Evolutionary conservation across 2,329 filamentous ascomycete genomes (phyloP).

Genomic region (Aspergillus jensenii): DNA sequence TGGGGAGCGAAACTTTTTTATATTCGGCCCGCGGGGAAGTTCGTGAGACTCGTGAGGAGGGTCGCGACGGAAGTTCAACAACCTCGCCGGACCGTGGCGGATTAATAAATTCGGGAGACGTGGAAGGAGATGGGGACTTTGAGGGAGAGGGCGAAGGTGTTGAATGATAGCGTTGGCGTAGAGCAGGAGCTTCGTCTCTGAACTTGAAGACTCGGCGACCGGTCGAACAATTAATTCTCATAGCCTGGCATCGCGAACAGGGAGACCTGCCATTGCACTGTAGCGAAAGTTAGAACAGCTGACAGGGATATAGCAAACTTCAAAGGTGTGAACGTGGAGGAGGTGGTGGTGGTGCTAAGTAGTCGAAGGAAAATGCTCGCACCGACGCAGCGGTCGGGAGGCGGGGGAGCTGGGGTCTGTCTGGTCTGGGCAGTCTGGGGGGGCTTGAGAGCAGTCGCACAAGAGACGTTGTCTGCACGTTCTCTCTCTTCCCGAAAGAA

Average conservation of each 20-base stretch:
- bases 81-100: not conserved
- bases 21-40: not conserved
- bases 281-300: not conserved
- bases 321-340: not conserved
- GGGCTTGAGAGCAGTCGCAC: not conserved
- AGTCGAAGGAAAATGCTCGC: not conserved
- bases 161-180: constrained; percentile 25
- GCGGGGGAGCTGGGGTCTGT: not conserved
- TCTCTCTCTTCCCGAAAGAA: not conserved
- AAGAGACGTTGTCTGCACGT: not conserved
- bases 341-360: not conserved
- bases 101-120: not conserved
- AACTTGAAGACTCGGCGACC: constrained; percentile 27
- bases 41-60: not conserved
- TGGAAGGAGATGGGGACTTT: constrained; percentile 4
- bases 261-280: constrained; percentile 32
- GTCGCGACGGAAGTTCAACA: not conserved
- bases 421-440: not conserved
- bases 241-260: constrained; percentile 32
- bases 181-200: constrained; percentile 31
- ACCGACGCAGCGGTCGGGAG: not conserved
- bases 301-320: not conserved
- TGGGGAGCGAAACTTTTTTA: constrained; percentile 12
- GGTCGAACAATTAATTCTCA: constrained; percentile 28
- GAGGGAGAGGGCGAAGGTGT: constrained; percentile 7